A percentile compares a stretch with the other conserved stretches of the same genome.
Evolutionary conservation across 305 asterid species (phyloP).

Genomic region (Fraxinus baroniana): DNA sequence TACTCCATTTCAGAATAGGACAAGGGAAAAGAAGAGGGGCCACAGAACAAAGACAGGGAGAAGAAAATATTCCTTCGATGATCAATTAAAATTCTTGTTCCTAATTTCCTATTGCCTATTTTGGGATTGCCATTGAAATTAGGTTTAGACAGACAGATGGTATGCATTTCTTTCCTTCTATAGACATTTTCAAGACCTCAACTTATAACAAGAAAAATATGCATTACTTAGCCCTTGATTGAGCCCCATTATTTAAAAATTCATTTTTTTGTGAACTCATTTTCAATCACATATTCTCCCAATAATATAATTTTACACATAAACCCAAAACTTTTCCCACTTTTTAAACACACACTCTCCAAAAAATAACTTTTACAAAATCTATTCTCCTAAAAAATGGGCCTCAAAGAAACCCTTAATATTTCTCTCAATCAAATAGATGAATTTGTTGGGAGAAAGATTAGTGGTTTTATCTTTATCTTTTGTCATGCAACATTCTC

Average conservation of each 20-base stretch:
- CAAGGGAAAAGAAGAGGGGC: not conserved
- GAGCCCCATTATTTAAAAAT: not conserved
- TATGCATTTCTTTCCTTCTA: not conserved
- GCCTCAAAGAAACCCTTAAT: not conserved
- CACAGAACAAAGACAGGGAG: not conserved
- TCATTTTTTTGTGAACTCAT: not conserved
- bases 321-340: not conserved
- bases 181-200: conserved; percentile 5
- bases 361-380: not conserved
- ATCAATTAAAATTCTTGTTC: not conserved
- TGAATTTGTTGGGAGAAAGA: not conserved
- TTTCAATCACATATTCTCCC: not conserved
- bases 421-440: not conserved
- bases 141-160: not conserved
- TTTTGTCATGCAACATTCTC: not conserved
- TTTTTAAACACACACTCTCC: not conserved
- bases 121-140: not conserved
- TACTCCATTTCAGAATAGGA: conserved; percentile 7
- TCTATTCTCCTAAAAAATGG: not conserved
- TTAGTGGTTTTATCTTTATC: not conserved
- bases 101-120: conserved; percentile 10
- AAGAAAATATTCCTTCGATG: not conserved
- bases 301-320: not conserved
- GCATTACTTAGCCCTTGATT: not conserved
- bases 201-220: not conserved